phyloP scores from a whole-genome alignment of 2,329 filamentous ascomycete species.

The Huntiella moniliformis region DNA sequence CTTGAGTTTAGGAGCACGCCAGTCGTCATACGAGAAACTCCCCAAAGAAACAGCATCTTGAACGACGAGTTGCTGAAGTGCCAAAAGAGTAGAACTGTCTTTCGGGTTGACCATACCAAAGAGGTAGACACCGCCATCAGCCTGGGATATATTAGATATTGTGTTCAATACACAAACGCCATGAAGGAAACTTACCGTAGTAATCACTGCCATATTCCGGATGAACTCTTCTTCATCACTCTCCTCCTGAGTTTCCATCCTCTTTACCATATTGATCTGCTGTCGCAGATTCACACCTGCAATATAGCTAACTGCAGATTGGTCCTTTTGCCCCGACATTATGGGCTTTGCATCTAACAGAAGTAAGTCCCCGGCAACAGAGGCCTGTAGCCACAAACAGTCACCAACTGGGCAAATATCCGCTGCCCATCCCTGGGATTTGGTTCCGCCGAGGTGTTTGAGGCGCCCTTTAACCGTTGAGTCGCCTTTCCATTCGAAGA shows the following conservation, averaged over 20 bases:
- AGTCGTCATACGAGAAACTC: constrained; percentile 55
- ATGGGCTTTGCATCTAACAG: too few relatives aligned
- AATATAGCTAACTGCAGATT: constrained; percentile 19
- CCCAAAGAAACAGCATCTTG: constrained; percentile 50
- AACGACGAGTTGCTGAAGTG: constrained; percentile 56
- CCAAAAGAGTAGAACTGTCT: constrained; percentile 64
- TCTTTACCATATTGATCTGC: constrained; percentile 76
- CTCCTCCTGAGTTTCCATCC: constrained; percentile 40
- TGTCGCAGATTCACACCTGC: constrained; percentile 78
- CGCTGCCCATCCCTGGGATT: too few relatives aligned
- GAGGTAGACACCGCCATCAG: constrained; percentile 81
- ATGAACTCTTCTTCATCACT: too few relatives aligned
- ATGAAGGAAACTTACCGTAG: constrained; percentile 39
- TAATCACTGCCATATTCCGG: too few relatives aligned
- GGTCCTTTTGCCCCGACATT: too few relatives aligned
- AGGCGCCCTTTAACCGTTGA: too few relatives aligned
- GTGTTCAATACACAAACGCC: too few relatives aligned
- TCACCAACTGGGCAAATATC: too few relatives aligned
- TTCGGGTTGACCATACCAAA: constrained; percentile 58
- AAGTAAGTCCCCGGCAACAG: too few relatives aligned
- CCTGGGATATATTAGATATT: constrained; percentile 26
- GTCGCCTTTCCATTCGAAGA: too few relatives aligned
- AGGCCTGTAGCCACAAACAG: too few relatives aligned
- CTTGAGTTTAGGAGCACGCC: constrained; percentile 65
- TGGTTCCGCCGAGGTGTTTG: too few relatives aligned